A percentile compares a stretch with the other conserved stretches of the same genome.
Conservation (phyloP, 106 monocot genomes). For the Acanthochlamys bracteata region DNA sequence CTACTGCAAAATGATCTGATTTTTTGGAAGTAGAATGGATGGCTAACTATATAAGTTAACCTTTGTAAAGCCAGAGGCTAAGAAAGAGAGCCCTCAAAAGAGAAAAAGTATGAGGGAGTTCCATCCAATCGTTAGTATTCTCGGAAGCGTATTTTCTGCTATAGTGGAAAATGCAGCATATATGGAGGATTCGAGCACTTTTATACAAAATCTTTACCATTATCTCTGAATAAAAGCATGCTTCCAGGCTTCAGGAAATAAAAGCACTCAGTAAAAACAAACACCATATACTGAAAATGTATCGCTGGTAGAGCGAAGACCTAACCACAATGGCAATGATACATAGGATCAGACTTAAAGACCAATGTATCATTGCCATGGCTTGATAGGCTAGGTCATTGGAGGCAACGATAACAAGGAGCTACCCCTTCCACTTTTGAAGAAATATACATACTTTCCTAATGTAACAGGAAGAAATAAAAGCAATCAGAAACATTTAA, state of each 20-base stretch:
- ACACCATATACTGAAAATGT: slow-evolving; percentile 53
- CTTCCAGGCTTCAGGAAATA: slow-evolving; percentile 76
- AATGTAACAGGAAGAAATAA: too few relatives aligned
- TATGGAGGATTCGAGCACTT: not conserved
- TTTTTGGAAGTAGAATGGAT: too few relatives aligned
- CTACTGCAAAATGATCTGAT: too few relatives aligned
- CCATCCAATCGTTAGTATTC: slow-evolving; percentile 88
- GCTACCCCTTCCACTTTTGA: too few relatives aligned
- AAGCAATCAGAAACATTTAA: too few relatives aligned
- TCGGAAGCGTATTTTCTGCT: slow-evolving; percentile 62
- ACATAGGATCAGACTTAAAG: not conserved
- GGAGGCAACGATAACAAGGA: too few relatives aligned
- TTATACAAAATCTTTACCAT: slow-evolving; percentile 34
- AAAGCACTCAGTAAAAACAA: slow-evolving; percentile 45
- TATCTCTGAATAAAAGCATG: slow-evolving; percentile 88
- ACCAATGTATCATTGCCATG: not conserved
- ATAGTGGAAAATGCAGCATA: slow-evolving; percentile 81
- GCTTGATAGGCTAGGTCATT: too few relatives aligned
- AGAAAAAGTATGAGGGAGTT: slow-evolving; percentile 92
- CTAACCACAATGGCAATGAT: slow-evolving; percentile 19
- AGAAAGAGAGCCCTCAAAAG: slow-evolving; percentile 68
- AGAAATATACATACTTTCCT: too few relatives aligned
- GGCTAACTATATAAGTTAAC: slow-evolving; percentile 22
- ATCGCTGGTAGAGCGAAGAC: slow-evolving; percentile 90
- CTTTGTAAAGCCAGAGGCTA: slow-evolving; percentile 67